Conservation (phyloP, 2,329 filamentous ascomycete species). For the Cladophialophora carrionii region DNA sequence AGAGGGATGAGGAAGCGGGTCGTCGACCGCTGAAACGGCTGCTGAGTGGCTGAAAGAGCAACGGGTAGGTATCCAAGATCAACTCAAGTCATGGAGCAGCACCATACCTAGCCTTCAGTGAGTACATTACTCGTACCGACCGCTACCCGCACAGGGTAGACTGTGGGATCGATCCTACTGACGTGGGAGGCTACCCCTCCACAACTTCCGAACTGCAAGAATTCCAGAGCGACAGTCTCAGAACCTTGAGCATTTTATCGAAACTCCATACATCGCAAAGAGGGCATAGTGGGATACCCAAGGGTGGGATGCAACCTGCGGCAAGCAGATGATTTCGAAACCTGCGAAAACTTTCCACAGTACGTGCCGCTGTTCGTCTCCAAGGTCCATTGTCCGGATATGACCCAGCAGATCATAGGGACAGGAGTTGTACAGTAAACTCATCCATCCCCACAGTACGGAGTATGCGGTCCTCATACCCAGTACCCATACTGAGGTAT, state of each 20-base stretch:
- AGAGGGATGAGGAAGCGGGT: constrained; percentile 10
- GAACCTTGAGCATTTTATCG: constrained; percentile 1
- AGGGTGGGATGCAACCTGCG: neutral
- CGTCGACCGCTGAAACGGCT: neutral
- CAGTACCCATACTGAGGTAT: no score
- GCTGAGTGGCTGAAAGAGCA: neutral
- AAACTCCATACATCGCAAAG: constrained; percentile 10
- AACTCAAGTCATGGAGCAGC: neutral
- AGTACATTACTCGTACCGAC: neutral
- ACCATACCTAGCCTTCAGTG: neutral
- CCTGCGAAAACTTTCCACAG: neutral
- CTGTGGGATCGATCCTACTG: constrained; percentile 7
- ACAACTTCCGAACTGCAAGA: constrained; percentile 3
- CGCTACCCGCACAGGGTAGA: neutral
- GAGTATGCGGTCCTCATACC: no score
- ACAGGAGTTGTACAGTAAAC: neutral
- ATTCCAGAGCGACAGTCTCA: constrained; percentile 9
- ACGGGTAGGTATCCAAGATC: neutral
- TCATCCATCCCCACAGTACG: no score
- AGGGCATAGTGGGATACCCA: neutral
- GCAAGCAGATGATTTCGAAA: neutral
- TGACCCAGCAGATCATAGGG: neutral
- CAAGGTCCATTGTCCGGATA: neutral
- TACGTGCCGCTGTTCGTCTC: neutral
- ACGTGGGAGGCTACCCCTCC: constrained; percentile 2